A percentile compares a stretch with the other conserved stretches of the same genome.
phyloP scores from a whole-genome alignment of 2,329 filamentous ascomycete species.

The Fusarium vanettenii region DNA sequence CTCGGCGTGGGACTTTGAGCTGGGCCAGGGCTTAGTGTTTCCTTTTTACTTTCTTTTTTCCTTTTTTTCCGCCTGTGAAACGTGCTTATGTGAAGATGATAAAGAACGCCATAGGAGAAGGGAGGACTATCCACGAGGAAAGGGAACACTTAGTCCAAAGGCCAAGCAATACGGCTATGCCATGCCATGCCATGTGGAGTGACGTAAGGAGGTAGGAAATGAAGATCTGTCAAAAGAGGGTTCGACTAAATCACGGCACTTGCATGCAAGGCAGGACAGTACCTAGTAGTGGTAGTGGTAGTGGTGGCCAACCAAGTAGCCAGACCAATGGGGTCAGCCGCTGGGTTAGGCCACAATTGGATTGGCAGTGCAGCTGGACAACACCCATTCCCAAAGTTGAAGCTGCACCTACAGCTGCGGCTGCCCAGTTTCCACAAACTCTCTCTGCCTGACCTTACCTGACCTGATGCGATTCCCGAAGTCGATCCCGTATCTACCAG shows the following conservation, averaged over 20 bases:
- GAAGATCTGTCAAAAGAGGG: conserved; percentile 28
- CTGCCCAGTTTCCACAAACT: conserved; percentile 21
- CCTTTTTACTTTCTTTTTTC: conserved; percentile 25
- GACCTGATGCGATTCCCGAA: conserved; percentile 35
- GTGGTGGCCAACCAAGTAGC: neutral
- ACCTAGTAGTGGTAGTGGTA: neutral
- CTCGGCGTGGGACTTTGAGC: conserved; percentile 36
- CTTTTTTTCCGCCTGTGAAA: conserved; percentile 22
- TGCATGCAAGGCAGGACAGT: neutral
- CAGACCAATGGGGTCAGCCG: conserved; percentile 7
- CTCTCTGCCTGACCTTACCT: conserved; percentile 20
- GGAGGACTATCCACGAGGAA: neutral
- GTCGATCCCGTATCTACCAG: conserved; percentile 29
- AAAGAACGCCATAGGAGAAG: conserved; percentile 16
- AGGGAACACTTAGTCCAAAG: neutral
- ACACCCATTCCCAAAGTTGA: conserved; percentile 25
- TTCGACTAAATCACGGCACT: conserved; percentile 11
- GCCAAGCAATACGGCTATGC: neutral
- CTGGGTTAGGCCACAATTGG: conserved; percentile 4
- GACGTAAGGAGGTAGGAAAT: conserved; percentile 18
- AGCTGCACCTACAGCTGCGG: conserved; percentile 22
- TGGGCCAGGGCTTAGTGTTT: conserved; percentile 31
- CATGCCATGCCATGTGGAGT: neutral
- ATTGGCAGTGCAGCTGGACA: conserved; percentile 1
- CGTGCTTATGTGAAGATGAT: conserved; percentile 38